Percentiles rank a stretch among this genome's conserved stretches.
Evolutionary conservation across 129 eudicot species (phyloP).

Genomic region (Heracleum sosnowskyi): DNA sequence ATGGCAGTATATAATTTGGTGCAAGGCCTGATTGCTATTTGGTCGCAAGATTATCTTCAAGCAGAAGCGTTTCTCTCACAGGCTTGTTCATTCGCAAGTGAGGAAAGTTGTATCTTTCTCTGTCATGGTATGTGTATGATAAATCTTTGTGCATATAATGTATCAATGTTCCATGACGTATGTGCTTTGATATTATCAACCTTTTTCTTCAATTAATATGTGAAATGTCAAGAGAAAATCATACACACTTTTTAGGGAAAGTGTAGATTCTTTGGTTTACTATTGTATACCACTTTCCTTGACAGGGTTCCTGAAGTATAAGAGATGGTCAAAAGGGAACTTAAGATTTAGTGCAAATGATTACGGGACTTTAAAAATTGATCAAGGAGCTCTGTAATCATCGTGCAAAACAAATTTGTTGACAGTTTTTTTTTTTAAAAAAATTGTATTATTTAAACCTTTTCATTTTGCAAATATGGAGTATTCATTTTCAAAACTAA

Average conservation of each 20-base stretch:
- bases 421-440: background rate
- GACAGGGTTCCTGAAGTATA: background rate
- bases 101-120: conserved; percentile 61
- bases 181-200: background rate
- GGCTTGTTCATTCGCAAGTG: conserved; percentile 58
- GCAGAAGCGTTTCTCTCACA: conserved; percentile 70
- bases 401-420: background rate
- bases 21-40: conserved; percentile 56
- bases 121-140: conserved; percentile 62
- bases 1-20: conserved; percentile 52
- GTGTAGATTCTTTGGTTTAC: background rate
- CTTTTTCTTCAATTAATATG: background rate
- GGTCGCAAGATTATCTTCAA: conserved; percentile 39
- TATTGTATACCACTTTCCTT: background rate
- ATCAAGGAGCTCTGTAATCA: background rate
- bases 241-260: background rate
- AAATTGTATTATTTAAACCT: background rate
- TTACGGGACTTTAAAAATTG: background rate
- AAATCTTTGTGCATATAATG: background rate
- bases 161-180: background rate
- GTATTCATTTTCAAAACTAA: background rate
- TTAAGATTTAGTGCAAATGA: background rate
- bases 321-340: background rate
- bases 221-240: background rate
- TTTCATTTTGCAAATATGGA: background rate